Evolutionary conservation across 2,329 filamentous ascomycete species (phyloP).

Genomic region (Intubia oerlemansii): DNA sequence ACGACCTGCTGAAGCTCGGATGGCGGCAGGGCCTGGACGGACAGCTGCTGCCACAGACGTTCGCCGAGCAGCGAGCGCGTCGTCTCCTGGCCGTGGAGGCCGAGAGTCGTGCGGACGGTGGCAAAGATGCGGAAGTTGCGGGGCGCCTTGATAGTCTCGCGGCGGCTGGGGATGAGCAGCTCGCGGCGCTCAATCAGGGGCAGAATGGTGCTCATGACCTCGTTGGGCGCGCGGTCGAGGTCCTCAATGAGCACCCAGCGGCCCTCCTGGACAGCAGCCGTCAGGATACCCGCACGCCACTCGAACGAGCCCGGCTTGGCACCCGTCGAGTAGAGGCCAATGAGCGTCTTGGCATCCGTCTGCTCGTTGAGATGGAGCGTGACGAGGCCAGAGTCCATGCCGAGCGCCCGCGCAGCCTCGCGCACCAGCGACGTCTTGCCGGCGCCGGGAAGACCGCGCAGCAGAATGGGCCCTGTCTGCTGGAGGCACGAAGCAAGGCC

Average conservation of each 20-base stretch:
- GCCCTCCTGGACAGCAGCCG: constrained; percentile 81
- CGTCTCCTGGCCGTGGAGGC: constrained; percentile 43
- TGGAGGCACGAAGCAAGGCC: constrained; percentile 47
- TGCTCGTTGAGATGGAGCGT: constrained; percentile 95
- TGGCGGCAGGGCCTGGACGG: constrained; percentile 41
- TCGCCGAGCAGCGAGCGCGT: constrained; percentile 59
- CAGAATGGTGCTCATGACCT: constrained; percentile 81
- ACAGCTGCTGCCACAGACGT: constrained; percentile 68
- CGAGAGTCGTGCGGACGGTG: constrained; percentile 60
- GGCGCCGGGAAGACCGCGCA: constrained; percentile 65
- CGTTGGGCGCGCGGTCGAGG: constrained; percentile 79
- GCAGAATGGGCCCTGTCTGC: constrained; percentile 47
- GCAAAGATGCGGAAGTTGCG: constrained; percentile 81
- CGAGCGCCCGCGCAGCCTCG: constrained; percentile 60
- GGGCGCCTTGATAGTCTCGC: constrained; percentile 64
- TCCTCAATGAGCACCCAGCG: constrained; percentile 97
- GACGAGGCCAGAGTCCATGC: constrained; percentile 64
- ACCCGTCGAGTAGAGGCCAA: constrained; percentile 85
- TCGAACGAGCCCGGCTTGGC: constrained; percentile 72
- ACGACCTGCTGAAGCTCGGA: constrained; percentile 60
- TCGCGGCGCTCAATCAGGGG: constrained; percentile 87
- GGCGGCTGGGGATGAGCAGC: constrained; percentile 71
- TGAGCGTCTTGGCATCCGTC: constrained; percentile 88
- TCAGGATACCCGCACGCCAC: constrained; percentile 84
- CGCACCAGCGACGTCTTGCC: constrained; percentile 80